Evolutionary conservation across 306 rosid genomes (phyloP).

Genomic region (Cyamopsis tetragonoloba): DNA sequence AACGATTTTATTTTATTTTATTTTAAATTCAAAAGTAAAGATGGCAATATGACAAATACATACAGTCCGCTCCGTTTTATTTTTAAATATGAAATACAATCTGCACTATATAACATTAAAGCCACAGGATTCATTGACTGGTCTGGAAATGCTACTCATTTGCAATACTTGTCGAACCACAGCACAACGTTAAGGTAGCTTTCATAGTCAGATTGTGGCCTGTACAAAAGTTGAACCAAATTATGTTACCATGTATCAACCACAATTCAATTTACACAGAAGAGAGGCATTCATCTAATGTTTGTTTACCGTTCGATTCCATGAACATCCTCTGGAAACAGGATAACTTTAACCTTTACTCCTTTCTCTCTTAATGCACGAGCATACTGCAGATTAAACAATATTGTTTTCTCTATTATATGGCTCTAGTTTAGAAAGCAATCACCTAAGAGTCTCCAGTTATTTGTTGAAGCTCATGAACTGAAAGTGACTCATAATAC

Average conservation of each 20-base stretch:
- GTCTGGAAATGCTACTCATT: constrained; percentile 33
- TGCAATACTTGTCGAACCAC: constrained; percentile 80
- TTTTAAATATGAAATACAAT: not conserved
- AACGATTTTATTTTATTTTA: too few relatives aligned
- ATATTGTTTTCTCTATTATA: not conserved
- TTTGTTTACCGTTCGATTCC: constrained; percentile 64
- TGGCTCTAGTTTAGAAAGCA: constrained; percentile 9
- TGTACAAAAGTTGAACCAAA: constrained; percentile 32
- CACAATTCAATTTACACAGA: not conserved
- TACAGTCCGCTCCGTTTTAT: not conserved
- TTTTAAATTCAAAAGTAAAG: not conserved
- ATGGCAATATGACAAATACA: not conserved
- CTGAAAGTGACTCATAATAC: constrained; percentile 19
- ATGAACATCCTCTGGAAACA: constrained; percentile 83
- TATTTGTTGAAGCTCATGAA: not conserved
- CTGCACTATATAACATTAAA: not conserved
- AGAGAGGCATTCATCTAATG: not conserved
- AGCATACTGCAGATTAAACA: constrained; percentile 62
- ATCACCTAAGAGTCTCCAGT: not conserved
- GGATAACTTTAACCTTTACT: constrained; percentile 52
- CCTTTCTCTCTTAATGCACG: constrained; percentile 82
- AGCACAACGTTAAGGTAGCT: constrained; percentile 78
- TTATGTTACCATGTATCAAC: not conserved
- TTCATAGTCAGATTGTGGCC: constrained; percentile 94
- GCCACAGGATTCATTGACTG: not conserved